Base-by-base conservation (phyloP, 2,329 filamentous ascomycete genomes). In the Paramyrothecium roridum region DNA sequence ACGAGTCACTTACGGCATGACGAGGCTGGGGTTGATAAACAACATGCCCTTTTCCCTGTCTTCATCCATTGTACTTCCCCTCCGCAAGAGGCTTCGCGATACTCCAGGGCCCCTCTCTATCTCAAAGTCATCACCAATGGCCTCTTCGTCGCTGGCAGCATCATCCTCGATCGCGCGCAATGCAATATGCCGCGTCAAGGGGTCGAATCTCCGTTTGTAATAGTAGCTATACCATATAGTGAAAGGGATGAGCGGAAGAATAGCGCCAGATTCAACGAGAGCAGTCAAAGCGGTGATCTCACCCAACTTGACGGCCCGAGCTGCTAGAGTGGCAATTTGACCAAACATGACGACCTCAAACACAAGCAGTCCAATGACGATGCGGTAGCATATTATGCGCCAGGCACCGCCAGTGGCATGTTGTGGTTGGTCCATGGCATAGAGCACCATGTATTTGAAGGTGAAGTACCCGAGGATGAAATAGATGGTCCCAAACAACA, bases 351-450 rank as follows among this genome's bases (percentile, higher is more conserved):
- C 91, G 21, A 96, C 74, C 71, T 99, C 92, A 67, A 97, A 97
- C 46, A 98, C 84, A 3, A 96, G 75, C 11, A 97, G 75, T 1
- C 95, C 95, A 22, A 97, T 77, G 54, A 98, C 84, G 56, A 97
- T 83, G 37, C 95, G 90, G 67, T 95, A 91, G 73, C 92, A 96
- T 59, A 99, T 96, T 82, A 99, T 96, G 50, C 90, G 88, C 95
- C 95, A 99, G 4, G 93, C 92, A 58, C 89, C 87, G 20, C 96
- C 96, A 0, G 93, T 98, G 17, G 92, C 91, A 68, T 96, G 92
- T 67, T 96, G 91, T 17, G 91, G 90, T 70, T 98, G 93, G 65
- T 98, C 93, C 95, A 99, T 99, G 33, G 95, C 92, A 71, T 99
- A 99, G 4, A 99, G 80, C 4, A 99, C 80, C 76, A 99, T 96